phyloP scores from a whole-genome alignment of 148 eudicot species.

The Rhododendron molle region DNA sequence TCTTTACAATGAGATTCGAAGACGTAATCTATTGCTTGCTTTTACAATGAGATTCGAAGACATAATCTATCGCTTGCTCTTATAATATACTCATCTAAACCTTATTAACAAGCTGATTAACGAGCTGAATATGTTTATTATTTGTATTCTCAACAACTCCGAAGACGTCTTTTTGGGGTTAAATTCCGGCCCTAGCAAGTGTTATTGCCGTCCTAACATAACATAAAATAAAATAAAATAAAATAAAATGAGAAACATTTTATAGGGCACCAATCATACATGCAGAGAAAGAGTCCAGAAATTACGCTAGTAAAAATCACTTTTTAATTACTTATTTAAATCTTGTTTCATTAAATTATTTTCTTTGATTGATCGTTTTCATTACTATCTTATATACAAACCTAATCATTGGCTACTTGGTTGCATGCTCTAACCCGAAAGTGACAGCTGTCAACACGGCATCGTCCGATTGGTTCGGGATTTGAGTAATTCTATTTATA shows the following conservation, averaged over 20 bases:
- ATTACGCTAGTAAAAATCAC: not conserved
- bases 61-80: not conserved
- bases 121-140: not conserved
- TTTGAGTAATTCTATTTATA: not conserved
- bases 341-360: not conserved
- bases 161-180: not conserved
- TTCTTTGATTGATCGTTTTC: not conserved
- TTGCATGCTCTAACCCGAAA: slow-evolving; percentile 11
- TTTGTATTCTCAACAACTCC: not conserved
- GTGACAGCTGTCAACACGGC: not conserved
- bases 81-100: not conserved
- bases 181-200: not conserved
- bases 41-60: not conserved
- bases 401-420: slow-evolving; percentile 11
- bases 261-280: not conserved
- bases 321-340: not conserved
- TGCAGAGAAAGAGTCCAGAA: not conserved
- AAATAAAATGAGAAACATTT: not conserved
- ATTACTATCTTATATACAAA: not conserved
- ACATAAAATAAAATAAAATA: not conserved
- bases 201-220: not conserved
- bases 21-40: not conserved
- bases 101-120: not conserved
- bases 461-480: not conserved
- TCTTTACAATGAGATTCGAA: not conserved